Evolutionary conservation across 2,329 filamentous ascomycete genomes (phyloP), one percentile per base, ranked within the genome.

Genomic region (Elsinoe batatas): DNA sequence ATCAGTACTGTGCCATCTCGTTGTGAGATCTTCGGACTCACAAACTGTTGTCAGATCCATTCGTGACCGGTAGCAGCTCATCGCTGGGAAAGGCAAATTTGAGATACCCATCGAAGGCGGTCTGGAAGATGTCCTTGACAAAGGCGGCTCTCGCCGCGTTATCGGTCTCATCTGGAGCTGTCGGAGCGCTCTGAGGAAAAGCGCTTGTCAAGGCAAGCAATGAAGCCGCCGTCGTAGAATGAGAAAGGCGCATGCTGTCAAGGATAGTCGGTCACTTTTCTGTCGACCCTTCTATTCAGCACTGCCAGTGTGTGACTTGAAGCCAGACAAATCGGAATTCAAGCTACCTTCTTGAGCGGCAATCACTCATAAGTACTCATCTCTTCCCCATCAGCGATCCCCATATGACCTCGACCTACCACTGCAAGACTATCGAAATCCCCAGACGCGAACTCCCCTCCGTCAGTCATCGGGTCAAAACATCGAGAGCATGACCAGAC

Each of bases 31-130:
- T 8, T 15, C 15, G 18, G n/a, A 40, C 53, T 47, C 32, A 55
- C 53, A 55, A 55, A 22, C 42, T 86, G 67, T 95, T 83, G 18
- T 75, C 75, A 58, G 72, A 84, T 0, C 69, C 70, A 61, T 88
- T 87, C 38, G 77, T 79, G 12, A 87, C 74, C 0, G 89, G 88
- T 59, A 74, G 76, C 8, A 94, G 72, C 43, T 88, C 87, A 67
- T 94, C 88, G 61, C 88, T 80, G 1, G 85, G 86, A 59, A 87
- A 91, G 0, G 87, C 87, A 69, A 87, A 81, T 36, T 62, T 43
- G 46, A 61, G 61, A 56, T 67, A 68, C 1, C 84, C 85, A 57
- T 82, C 71, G 85, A 86, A 91, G 2, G 85, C 83, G 62, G 78
- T 77, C 57, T 79, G 75, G 64, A 91, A 91, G 0, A 83, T 82